Evolutionary conservation across 1,284 basidiomycete genomes (phyloP).

Genomic region (Ceratobasidium sp.): DNA sequence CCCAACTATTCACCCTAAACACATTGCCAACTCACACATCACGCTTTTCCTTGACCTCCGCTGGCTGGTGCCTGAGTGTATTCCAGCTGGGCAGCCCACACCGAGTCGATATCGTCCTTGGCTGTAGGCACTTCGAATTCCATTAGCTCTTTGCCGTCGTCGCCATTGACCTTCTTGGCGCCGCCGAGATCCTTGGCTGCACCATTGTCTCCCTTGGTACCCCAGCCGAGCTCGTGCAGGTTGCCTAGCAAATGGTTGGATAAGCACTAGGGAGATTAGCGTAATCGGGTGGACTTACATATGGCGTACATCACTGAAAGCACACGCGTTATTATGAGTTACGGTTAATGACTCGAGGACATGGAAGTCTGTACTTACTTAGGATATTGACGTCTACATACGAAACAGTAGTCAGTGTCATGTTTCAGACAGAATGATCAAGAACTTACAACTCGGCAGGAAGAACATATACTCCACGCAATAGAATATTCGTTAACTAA

Average conservation of each 20-base stretch:
- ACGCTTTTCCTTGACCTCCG: constrained; percentile 82
- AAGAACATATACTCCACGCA: constrained; percentile 77
- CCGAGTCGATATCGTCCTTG: constrained; percentile 86
- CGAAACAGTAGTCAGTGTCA: constrained; percentile 50
- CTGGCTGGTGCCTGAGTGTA: constrained; percentile 73
- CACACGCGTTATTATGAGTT: constrained; percentile 51
- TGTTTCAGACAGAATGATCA: constrained; percentile 44
- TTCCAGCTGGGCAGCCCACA: constrained; percentile 83
- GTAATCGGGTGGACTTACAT: no score
- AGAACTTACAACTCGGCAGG: constrained; percentile 73
- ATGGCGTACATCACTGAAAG: constrained; percentile 85
- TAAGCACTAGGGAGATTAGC: no score
- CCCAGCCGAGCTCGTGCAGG: constrained; percentile 88
- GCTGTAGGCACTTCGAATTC: constrained; percentile 87
- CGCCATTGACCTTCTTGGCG: constrained; percentile 87
- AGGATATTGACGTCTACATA: constrained; percentile 86
- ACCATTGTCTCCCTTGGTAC: constrained; percentile 92
- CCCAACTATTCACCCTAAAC: not conserved
- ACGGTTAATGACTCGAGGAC: constrained; percentile 31
- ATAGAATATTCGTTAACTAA: no score
- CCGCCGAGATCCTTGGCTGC: constrained; percentile 87
- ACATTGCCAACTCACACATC: constrained; percentile 62
- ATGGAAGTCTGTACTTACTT: constrained; percentile 60
- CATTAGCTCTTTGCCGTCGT: constrained; percentile 86
- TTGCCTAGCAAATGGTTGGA: constrained; percentile 18